A percentile compares a stretch with the other conserved stretches of the same genome.
These are phyloP conservation scores for Beauveria caledonica DNA, from an alignment of 2,329 filamentous ascomycete species.

Conservation along the genomic window DNA sequence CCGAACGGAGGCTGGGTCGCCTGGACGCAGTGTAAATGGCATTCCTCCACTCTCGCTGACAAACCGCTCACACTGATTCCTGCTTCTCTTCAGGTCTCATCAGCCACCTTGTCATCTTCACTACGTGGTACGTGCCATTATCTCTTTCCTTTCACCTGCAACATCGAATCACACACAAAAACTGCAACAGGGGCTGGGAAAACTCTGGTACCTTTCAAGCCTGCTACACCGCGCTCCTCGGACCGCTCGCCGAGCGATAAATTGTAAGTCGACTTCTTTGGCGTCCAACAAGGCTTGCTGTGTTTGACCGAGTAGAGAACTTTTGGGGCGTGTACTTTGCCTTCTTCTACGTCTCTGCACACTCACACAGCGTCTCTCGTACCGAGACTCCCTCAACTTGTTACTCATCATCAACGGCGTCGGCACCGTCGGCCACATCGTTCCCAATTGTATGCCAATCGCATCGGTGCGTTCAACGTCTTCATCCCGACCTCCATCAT, in stretches of 20 bases:
- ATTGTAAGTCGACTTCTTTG: slow-evolving; percentile 15
- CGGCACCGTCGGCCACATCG: slow-evolving; percentile 47
- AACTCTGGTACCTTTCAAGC: slow-evolving; percentile 48
- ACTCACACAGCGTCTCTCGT: slow-evolving; percentile 37
- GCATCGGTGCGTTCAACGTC: slow-evolving; percentile 50
- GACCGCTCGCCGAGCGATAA: slow-evolving; percentile 32
- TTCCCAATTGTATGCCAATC: slow-evolving; percentile 54
- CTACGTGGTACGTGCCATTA: too few species aligned
- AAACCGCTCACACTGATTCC: neutral
- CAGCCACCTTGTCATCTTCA: slow-evolving; percentile 39
- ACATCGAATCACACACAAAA: neutral
- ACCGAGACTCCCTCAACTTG: slow-evolving; percentile 47
- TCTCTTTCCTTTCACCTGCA: neutral
- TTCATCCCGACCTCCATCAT: slow-evolving; percentile 40
- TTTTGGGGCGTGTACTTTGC: slow-evolving; percentile 48
- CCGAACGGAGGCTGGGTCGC: slow-evolving; percentile 42
- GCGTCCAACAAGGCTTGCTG: neutral
- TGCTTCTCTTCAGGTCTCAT: slow-evolving; percentile 13
- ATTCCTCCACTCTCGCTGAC: neutral
- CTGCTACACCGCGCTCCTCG: slow-evolving; percentile 38
- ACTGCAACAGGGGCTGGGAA: slow-evolving; percentile 36
- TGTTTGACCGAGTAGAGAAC: slow-evolving; percentile 21
- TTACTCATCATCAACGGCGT: slow-evolving; percentile 58
- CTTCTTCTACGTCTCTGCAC: slow-evolving; percentile 51
- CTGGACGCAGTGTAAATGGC: slow-evolving; percentile 35